Percentiles rank a stretch among this genome's conserved stretches.
Evolutionary conservation across 2,329 filamentous ascomycete genomes (phyloP).

Genomic region (Lecanicillium sp.): DNA sequence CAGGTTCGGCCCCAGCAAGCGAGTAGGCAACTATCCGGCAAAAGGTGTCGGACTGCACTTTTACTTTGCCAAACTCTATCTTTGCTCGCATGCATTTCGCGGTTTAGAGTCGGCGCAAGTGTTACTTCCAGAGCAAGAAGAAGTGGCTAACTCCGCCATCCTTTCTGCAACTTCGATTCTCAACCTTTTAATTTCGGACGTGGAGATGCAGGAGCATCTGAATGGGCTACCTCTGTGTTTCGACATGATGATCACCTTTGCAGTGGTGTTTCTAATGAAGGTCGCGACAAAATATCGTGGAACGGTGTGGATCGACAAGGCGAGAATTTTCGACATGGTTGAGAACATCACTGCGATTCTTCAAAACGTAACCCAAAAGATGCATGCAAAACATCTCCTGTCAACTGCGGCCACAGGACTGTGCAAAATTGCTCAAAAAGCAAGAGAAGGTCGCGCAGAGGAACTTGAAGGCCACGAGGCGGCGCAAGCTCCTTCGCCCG

Average conservation of each 20-base stretch:
- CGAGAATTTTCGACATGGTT: conserved; percentile 15
- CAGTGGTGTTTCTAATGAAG: conserved; percentile 17
- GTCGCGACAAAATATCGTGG: conserved; percentile 12
- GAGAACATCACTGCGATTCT: conserved; percentile 6
- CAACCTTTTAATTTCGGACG: background rate
- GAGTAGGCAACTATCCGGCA: conserved; percentile 23
- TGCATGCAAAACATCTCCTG: conserved; percentile 15
- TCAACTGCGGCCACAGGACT: conserved; percentile 1
- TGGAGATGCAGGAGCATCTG: background rate
- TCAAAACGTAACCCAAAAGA: conserved; percentile 5
- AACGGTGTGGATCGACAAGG: conserved; percentile 11
- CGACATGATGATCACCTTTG: conserved; percentile 6
- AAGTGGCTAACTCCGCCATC: conserved; percentile 16
- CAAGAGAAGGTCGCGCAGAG: background rate
- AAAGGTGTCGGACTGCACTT: conserved; percentile 24
- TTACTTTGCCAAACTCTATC: conserved; percentile 25
- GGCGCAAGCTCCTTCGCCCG: background rate
- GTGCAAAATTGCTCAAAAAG: background rate
- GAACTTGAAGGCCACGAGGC: background rate
- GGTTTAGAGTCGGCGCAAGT: conserved; percentile 10
- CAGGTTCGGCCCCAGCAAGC: conserved; percentile 14
- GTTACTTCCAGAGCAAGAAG: conserved; percentile 12
- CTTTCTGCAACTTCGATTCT: conserved; percentile 4
- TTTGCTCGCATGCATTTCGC: conserved; percentile 22
- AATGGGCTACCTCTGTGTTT: conserved; percentile 5